Conservation (phyloP, 192 early-diverging fungal genomes). For the Rhizoclosmatium sp. region DNA sequence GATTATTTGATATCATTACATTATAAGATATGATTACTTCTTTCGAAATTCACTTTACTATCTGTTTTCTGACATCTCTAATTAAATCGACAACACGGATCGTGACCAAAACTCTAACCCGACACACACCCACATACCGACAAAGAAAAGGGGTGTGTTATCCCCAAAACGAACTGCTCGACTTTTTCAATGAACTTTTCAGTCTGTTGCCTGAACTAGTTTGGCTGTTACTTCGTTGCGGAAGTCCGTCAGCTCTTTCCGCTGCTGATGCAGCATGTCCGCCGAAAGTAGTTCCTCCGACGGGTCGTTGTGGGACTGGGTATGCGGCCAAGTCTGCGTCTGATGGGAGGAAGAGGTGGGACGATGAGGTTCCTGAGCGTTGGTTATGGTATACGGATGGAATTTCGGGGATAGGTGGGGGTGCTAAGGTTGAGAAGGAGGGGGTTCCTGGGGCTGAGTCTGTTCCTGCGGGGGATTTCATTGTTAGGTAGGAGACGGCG, state of each 20-base stretch:
- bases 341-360: constrained; percentile 1
- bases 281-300: too few species aligned
- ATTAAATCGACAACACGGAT: too few species aligned
- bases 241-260: neutral
- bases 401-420: constrained; percentile 24
- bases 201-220: neutral
- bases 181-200: constrained; percentile 28
- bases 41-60: too few species aligned
- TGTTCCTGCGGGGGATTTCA: neutral
- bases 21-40: too few species aligned
- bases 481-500: constrained; percentile 25
- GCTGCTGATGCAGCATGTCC: neutral
- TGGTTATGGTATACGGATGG: constrained; percentile 3
- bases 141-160: neutral
- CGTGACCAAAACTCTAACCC: too few species aligned
- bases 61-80: too few species aligned
- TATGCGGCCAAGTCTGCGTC: constrained; percentile 16
- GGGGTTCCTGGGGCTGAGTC: neutral
- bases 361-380: too few species aligned
- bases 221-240: too few species aligned
- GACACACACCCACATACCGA: too few species aligned
- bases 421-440: neutral
- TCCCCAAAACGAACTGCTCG: constrained; percentile 23
- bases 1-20: too few species aligned
- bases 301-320: neutral